Evolutionary conservation across 1,284 basidiomycete species (phyloP).

Genomic region (Cystobasidiaceae sp.): DNA sequence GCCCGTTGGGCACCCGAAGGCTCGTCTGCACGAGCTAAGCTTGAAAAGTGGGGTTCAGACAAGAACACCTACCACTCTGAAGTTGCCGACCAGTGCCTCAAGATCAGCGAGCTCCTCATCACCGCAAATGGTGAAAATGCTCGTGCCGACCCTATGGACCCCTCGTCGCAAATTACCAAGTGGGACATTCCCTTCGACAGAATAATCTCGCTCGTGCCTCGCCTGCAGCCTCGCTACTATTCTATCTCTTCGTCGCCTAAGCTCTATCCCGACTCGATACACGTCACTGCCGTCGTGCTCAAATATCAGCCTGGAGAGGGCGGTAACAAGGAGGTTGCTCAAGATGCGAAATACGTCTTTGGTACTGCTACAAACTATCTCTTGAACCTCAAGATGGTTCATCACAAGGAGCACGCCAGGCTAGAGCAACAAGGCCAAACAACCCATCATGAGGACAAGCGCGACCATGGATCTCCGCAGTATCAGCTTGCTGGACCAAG

Average conservation of each 20-base stretch:
- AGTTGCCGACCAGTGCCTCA: slow-evolving; percentile 75
- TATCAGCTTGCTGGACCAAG: slow-evolving; percentile 89
- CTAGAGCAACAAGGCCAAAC: slow-evolving; percentile 52
- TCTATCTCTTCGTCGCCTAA: slow-evolving; percentile 98
- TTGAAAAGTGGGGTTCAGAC: slow-evolving; percentile 75
- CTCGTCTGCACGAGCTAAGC: slow-evolving; percentile 64
- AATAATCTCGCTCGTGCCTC: slow-evolving; percentile 84
- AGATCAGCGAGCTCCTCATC: slow-evolving; percentile 85
- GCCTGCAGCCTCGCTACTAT: slow-evolving; percentile 93
- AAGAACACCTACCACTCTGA: slow-evolving; percentile 77
- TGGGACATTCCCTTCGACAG: slow-evolving; percentile 98
- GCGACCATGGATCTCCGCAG: slow-evolving; percentile 54
- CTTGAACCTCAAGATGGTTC: slow-evolving; percentile 77
- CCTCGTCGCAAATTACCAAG: slow-evolving; percentile 59
- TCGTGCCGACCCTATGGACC: slow-evolving; percentile 43
- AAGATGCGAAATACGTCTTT: slow-evolving; percentile 59
- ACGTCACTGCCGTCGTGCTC: slow-evolving; percentile 91
- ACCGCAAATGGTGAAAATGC: slow-evolving; percentile 75
- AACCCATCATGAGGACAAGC: slow-evolving; percentile 49
- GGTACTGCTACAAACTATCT: slow-evolving; percentile 89
- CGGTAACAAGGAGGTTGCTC: slow-evolving; percentile 46
- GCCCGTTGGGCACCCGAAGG: slow-evolving; percentile 77
- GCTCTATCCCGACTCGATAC: slow-evolving; percentile 76
- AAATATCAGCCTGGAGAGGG: slow-evolving; percentile 64
- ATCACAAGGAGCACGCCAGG: slow-evolving; percentile 50